Conservation (phyloP, 129 eudicot genomes). For the Pulicaria dysenterica region DNA sequence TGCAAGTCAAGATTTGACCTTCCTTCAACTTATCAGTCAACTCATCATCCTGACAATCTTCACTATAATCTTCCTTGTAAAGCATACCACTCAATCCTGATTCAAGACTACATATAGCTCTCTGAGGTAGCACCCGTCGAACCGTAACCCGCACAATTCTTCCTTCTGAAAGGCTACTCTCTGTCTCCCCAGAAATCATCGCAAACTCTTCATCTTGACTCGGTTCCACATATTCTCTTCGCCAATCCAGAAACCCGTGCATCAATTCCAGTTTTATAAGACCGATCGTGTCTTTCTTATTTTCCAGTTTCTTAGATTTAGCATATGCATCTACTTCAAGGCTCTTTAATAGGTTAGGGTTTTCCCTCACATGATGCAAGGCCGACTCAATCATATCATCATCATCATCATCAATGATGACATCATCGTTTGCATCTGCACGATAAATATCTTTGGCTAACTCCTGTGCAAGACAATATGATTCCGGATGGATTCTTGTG, state of each 20-base stretch:
- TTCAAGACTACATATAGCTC: constrained; percentile 73
- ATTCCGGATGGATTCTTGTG: constrained; percentile 93
- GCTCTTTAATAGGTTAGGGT: constrained; percentile 57
- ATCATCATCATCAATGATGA: constrained; percentile 47
- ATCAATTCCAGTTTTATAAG: constrained; percentile 70
- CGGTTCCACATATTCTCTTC: constrained; percentile 71
- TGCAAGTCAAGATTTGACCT: constrained; percentile 79
- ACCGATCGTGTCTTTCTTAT: constrained; percentile 65
- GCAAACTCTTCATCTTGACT: constrained; percentile 81
- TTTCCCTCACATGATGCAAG: constrained; percentile 71
- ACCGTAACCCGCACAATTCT: constrained; percentile 77
- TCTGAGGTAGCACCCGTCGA: constrained; percentile 75
- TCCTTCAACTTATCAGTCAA: constrained; percentile 75
- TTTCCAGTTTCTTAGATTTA: constrained; percentile 55
- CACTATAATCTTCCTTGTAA: constrained; percentile 66
- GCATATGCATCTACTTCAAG: constrained; percentile 72
- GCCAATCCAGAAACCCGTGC: constrained; percentile 78
- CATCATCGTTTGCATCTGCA: constrained; percentile 57
- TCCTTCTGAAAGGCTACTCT: constrained; percentile 72
- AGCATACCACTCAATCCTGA: constrained; percentile 86
- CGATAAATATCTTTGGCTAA: constrained; percentile 78
- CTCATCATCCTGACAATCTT: constrained; percentile 66
- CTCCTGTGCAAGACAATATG: constrained; percentile 82
- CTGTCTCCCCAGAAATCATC: constrained; percentile 90
- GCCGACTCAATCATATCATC: constrained; percentile 81